Percentiles rank a stretch among this genome's conserved stretches.
phyloP scores from a whole-genome alignment of 2,329 filamentous ascomycete genomes.

The Aspergillus eucalypticola region DNA sequence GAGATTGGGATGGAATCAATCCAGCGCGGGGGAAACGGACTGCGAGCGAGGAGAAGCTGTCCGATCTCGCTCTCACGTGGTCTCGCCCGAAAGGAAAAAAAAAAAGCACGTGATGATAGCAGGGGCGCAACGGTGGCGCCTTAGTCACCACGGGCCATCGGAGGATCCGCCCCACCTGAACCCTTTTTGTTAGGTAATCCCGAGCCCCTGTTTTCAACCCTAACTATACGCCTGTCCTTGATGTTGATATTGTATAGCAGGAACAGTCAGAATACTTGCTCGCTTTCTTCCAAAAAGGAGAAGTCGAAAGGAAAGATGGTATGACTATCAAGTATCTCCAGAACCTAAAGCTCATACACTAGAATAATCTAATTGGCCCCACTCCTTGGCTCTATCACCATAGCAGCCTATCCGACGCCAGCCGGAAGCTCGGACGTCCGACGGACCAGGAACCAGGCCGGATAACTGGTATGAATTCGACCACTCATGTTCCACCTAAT shows the following conservation, averaged over 20 bases:
- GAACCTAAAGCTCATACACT: not conserved
- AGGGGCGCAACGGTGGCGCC: not conserved
- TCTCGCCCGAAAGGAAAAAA: not conserved
- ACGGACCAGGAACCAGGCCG: not conserved
- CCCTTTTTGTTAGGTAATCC: not conserved
- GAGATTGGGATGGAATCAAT: slow-evolving; percentile 13
- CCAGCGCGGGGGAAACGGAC: slow-evolving; percentile 12
- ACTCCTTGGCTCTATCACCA: not conserved
- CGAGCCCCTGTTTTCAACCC: not conserved
- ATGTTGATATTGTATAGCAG: too few species aligned
- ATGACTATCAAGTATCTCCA: not conserved
- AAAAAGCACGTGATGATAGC: slow-evolving; percentile 15
- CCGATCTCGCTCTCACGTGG: slow-evolving; percentile 28
- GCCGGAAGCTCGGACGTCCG: not conserved
- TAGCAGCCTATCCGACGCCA: not conserved
- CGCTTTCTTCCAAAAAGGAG: too few species aligned
- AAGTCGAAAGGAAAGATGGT: too few species aligned
- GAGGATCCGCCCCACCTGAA: not conserved
- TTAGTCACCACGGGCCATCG: slow-evolving; percentile 1
- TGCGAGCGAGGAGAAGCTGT: slow-evolving; percentile 13
- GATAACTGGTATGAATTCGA: not conserved
- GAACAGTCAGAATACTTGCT: too few species aligned
- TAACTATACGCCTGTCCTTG: not conserved
- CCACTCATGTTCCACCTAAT: not conserved
- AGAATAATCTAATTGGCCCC: not conserved